phyloP scores from a whole-genome alignment of 2,329 filamentous ascomycete genomes.

The Macrophomina phaseolina region DNA sequence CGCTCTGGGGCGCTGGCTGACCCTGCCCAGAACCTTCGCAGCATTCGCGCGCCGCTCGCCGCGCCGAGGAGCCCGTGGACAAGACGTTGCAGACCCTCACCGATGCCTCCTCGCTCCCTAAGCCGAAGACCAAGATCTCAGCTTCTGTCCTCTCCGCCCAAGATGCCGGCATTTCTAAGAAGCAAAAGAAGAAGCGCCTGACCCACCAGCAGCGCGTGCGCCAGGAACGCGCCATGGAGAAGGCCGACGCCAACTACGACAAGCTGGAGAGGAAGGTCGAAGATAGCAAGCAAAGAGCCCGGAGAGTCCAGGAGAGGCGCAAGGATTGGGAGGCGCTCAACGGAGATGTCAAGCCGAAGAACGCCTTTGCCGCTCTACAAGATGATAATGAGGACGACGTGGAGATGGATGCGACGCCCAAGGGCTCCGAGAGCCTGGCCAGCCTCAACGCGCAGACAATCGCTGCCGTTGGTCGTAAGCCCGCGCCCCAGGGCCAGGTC shows the following conservation, averaged over 20 bases:
- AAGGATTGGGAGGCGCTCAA: slow-evolving; percentile 49
- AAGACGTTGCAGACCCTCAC: slow-evolving; percentile 65
- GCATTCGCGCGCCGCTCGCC: slow-evolving; percentile 76
- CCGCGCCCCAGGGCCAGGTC: not conserved
- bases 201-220: slow-evolving; percentile 60
- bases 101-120: slow-evolving; percentile 46
- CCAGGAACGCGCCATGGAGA: slow-evolving; percentile 61
- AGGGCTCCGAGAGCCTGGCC: slow-evolving; percentile 19
- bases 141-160: slow-evolving; percentile 70
- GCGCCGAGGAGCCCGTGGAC: slow-evolving; percentile 73
- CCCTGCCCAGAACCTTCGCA: slow-evolving; percentile 61
- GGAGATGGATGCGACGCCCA: slow-evolving; percentile 20
- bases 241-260: slow-evolving; percentile 60
- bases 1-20: not conserved
- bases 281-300: slow-evolving; percentile 57
- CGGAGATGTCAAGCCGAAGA: slow-evolving; percentile 29
- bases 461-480: slow-evolving; percentile 14
- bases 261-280: slow-evolving; percentile 62
- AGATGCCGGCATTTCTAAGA: slow-evolving; percentile 72
- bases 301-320: slow-evolving; percentile 55
- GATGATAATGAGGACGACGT: slow-evolving; percentile 29
- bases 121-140: slow-evolving; percentile 36
- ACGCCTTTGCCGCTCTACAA: slow-evolving; percentile 22
- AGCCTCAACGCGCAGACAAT: slow-evolving; percentile 21
- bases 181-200: slow-evolving; percentile 62